Evolutionary conservation across 2,329 filamentous ascomycete species (phyloP).

Genomic region (Aureobasidium subglaciale): DNA sequence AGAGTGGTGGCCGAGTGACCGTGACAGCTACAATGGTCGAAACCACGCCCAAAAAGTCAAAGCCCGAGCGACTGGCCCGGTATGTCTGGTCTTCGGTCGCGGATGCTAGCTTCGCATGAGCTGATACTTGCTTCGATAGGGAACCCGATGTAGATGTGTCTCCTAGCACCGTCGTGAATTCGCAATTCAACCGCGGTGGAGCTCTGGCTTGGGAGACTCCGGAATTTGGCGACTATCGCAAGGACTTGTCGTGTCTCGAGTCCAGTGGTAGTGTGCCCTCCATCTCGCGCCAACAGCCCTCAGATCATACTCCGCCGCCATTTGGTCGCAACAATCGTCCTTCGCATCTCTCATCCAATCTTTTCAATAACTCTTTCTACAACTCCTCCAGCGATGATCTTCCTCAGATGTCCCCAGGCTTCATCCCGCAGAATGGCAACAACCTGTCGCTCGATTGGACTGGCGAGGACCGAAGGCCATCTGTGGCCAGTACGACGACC

Average conservation of each 20-base stretch:
- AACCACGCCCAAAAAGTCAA: constrained; percentile 16
- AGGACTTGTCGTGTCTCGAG: constrained; percentile 63
- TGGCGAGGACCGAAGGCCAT: constrained; percentile 72
- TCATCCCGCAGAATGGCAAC: constrained; percentile 49
- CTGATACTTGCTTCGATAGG: neutral
- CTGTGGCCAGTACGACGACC: constrained; percentile 78
- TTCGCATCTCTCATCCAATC: constrained; percentile 35
- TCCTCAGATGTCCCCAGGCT: constrained; percentile 61
- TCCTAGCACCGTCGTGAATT: constrained; percentile 30
- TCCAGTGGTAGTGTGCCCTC: constrained; percentile 41
- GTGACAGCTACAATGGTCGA: constrained; percentile 38
- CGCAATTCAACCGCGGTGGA: constrained; percentile 23
- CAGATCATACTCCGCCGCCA: constrained; percentile 33
- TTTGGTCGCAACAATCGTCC: constrained; percentile 27
- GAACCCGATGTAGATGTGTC: constrained; percentile 36
- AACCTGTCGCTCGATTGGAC: constrained; percentile 32
- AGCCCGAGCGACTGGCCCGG: constrained; percentile 22
- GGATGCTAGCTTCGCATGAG: neutral
- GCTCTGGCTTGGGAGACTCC: constrained; percentile 44
- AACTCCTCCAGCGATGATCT: constrained; percentile 69
- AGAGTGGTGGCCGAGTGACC: constrained; percentile 53
- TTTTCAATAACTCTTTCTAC: constrained; percentile 54
- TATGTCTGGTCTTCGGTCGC: constrained; percentile 30
- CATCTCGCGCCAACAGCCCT: constrained; percentile 31
- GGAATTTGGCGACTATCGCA: constrained; percentile 61